Base-by-base conservation (phyloP, 257 asterid species). In the Plantago major region DNA sequence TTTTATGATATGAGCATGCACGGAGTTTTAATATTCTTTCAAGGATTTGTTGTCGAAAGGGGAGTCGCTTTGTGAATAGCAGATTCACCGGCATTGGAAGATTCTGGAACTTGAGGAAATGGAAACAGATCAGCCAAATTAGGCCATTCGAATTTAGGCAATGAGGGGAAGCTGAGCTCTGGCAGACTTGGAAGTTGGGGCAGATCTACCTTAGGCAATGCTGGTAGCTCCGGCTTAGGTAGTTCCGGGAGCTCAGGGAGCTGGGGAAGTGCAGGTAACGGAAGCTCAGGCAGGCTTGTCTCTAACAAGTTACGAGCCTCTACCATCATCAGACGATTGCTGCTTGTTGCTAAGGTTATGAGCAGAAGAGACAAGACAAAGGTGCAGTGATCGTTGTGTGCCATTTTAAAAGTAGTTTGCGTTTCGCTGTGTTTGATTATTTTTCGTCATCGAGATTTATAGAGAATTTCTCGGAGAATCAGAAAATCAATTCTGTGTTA, bases 121-220 rank as follows among this genome's bases (percentile, higher is more conserved):
- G 67, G 30, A 5, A 64, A 52, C 19, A 69, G 11, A 17, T 54
- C 73, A 19, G 73, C 65, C 43, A 60, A 10, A 2, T 60, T 65
- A 17, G 71, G 81, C 63, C 49, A 2, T 3, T 72, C 72, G 22
- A 72, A 57, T 12, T 48, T 28, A 11, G 79, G 72, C 58, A 66
- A 18, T 0, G 64, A 19, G 2, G 78, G 68, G 33, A 73, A 13
- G 2, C 12, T 30, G 17, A 67, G 53, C 11, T 56, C 59, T 51
- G 73, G 68, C 28, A 60, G 11, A 1, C 55, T 65, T 26, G 75
- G 69, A 28, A 65, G 14, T 8, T 49, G 3, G 16, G 72, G 59
- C 48, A 44, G 7, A 28, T 69, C 64, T 53, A 63, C 51, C 40
- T 55, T 53, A 56, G 71, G 74, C 65, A 67, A 19, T 14, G 60